A percentile compares a stretch with the other conserved stretches of the same genome.
These are phyloP conservation scores for Phellinidium pouzarii DNA, from an alignment of 1,284 basidiomycete species.

Conservation along the genomic window DNA sequence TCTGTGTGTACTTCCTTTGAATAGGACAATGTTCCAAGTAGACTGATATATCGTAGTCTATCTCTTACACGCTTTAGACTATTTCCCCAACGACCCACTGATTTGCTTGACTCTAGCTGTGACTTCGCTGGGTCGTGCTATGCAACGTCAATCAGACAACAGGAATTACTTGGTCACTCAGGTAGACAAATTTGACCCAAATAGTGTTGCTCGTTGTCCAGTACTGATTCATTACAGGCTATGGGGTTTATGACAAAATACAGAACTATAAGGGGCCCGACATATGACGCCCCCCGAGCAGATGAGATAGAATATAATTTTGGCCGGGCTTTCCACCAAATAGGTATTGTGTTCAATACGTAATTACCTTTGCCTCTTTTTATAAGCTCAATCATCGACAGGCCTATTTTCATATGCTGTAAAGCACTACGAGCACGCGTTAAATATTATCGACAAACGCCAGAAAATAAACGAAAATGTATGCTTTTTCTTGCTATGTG, in stretches of 20 bases:
- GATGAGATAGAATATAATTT: slow-evolving; percentile 90
- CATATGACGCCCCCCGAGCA: slow-evolving; percentile 34
- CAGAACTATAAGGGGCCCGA: slow-evolving; percentile 44
- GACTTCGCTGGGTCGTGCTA: slow-evolving; percentile 81
- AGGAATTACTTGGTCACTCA: slow-evolving; percentile 81
- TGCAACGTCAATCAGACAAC: slow-evolving; percentile 93
- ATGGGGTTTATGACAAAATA: slow-evolving; percentile 80
- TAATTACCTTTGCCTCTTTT: background rate
- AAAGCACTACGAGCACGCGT: slow-evolving; percentile 74
- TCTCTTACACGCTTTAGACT: slow-evolving; percentile 80
- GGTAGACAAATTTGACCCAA: slow-evolving; percentile 30
- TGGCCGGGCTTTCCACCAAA: slow-evolving; percentile 84
- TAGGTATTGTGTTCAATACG: slow-evolving; percentile 45
- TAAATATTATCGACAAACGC: slow-evolving; percentile 50
- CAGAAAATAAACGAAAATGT: slow-evolving; percentile 21
- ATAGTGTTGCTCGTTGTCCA: slow-evolving; percentile 9
- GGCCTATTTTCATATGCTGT: slow-evolving; percentile 77
- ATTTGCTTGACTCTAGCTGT: slow-evolving; percentile 79
- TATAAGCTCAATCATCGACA: slow-evolving; percentile 27
- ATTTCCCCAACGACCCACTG: slow-evolving; percentile 78
- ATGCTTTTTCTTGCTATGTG: background rate
- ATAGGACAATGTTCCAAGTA: too few relatives aligned
- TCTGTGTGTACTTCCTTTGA: slow-evolving; percentile 56
- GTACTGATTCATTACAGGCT: slow-evolving; percentile 40
- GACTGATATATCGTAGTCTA: slow-evolving; percentile 53